Conservation (phyloP, 148 eudicot genomes). For the Cornus suecica region DNA sequence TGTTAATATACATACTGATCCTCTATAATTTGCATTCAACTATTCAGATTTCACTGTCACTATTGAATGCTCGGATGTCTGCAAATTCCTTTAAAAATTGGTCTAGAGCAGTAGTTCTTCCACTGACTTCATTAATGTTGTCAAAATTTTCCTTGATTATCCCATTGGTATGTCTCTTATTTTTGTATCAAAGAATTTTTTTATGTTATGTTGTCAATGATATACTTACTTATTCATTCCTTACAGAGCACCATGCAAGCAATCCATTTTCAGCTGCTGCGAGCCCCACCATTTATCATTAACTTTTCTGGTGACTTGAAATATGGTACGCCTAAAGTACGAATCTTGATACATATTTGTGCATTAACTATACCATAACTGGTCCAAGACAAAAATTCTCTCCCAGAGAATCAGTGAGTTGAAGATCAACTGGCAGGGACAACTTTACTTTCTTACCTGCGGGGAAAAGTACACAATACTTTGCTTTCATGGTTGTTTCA, state of each 20-base stretch:
- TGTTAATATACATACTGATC: neutral
- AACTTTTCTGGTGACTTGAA: constrained; percentile 75
- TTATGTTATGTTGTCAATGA: constrained; percentile 11
- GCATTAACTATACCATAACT: neutral
- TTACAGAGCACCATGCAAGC: constrained; percentile 74
- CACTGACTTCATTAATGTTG: constrained; percentile 67
- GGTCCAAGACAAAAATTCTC: neutral
- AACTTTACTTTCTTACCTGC: neutral
- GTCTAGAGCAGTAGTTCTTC: constrained; percentile 55
- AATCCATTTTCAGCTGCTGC: constrained; percentile 81
- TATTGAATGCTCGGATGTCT: constrained; percentile 94
- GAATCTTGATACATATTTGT: neutral
- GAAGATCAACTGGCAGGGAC: constrained; percentile 1
- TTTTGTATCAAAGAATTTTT: constrained; percentile 5
- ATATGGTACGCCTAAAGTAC: constrained; percentile 51
- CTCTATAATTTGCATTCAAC: neutral
- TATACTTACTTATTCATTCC: constrained; percentile 7
- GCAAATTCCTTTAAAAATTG: constrained; percentile 60
- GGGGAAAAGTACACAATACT: too few species aligned
- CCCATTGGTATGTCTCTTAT: constrained; percentile 66
- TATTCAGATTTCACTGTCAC: constrained; percentile 58
- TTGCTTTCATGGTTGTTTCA: neutral
- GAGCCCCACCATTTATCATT: constrained; percentile 71
- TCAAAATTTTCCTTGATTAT: constrained; percentile 84
- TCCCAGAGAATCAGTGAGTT: neutral